A percentile compares a stretch with the other conserved stretches of the same genome.
These are phyloP conservation scores for Colletotrichum sp. DNA, from an alignment of 2,329 filamentous ascomycete genomes.

Conservation along the genomic window DNA sequence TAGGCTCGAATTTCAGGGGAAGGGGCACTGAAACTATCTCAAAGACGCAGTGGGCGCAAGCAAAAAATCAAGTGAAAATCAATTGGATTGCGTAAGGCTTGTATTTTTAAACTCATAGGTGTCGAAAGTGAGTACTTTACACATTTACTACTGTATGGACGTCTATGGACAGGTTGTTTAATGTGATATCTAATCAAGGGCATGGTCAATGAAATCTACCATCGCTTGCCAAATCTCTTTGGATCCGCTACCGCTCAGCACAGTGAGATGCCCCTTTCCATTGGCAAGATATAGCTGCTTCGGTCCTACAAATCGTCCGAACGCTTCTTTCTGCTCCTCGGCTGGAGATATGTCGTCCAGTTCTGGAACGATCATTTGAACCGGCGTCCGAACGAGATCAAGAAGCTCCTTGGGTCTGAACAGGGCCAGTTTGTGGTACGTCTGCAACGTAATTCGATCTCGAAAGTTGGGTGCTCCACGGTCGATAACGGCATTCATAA, in stretches of 20 bases:
- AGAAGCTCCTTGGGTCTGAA: slow-evolving; percentile 23
- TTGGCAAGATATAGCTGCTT: slow-evolving; percentile 15
- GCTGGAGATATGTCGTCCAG: slow-evolving; percentile 22
- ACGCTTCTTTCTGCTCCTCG: not conserved
- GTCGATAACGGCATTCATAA: not conserved
- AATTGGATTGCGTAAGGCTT: not conserved
- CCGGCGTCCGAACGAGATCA: slow-evolving; percentile 22
- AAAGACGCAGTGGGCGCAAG: not conserved
- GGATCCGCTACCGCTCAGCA: slow-evolving; percentile 11
- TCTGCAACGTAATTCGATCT: slow-evolving; percentile 30
- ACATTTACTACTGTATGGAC: not conserved
- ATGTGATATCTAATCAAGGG: not conserved
- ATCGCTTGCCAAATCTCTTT: not conserved
- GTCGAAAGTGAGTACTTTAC: not conserved
- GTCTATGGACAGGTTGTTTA: not conserved
- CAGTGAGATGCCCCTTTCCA: slow-evolving; percentile 23
- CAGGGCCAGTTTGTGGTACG: slow-evolving; percentile 28
- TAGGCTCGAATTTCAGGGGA: not conserved
- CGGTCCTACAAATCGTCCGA: not conserved
- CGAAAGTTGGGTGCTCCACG: slow-evolving; percentile 22
- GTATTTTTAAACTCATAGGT: not conserved
- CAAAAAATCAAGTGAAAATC: not conserved
- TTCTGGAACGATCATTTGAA: slow-evolving; percentile 30
- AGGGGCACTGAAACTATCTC: not conserved
- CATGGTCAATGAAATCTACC: not conserved